phyloP scores from a whole-genome alignment of 2,329 filamentous ascomycete genomes.

The Truncatella angustata region DNA sequence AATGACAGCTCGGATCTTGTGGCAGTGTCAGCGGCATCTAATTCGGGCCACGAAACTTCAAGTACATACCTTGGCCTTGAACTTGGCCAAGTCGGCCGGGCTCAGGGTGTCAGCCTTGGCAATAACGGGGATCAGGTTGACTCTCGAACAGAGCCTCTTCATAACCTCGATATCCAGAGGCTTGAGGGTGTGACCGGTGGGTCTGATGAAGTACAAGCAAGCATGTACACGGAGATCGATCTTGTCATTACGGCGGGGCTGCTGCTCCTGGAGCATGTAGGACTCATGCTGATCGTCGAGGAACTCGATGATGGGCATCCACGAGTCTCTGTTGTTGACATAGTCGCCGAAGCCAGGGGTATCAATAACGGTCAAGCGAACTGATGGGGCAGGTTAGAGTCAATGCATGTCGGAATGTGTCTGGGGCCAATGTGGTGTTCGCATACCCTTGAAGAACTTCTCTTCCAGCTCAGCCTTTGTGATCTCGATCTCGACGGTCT shows the following conservation, averaged over 20 bases:
- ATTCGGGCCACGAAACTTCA: slow-evolving; percentile 26
- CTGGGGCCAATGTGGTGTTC: not conserved
- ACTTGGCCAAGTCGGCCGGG: slow-evolving; percentile 84
- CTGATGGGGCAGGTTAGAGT: slow-evolving; percentile 44
- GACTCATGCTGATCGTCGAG: slow-evolving; percentile 99
- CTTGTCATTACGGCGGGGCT: slow-evolving; percentile 96
- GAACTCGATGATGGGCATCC: slow-evolving; percentile 99
- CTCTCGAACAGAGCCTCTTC: slow-evolving; percentile 97
- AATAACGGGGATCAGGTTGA: slow-evolving; percentile 97
- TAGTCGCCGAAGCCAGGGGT: slow-evolving; percentile 99
- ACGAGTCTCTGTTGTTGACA: slow-evolving; percentile 99
- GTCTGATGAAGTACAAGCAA: slow-evolving; percentile 98
- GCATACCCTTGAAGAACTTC: slow-evolving; percentile 99
- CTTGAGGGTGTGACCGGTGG: slow-evolving; percentile 97
- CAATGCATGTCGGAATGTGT: not conserved
- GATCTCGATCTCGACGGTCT: slow-evolving; percentile 99
- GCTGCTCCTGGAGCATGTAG: slow-evolving; percentile 99
- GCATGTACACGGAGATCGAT: slow-evolving; percentile 98
- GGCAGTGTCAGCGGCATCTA: slow-evolving; percentile 2
- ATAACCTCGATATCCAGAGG: slow-evolving; percentile 99
- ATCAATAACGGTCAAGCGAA: slow-evolving; percentile 97
- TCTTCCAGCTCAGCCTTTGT: slow-evolving; percentile 99
- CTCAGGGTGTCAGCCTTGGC: slow-evolving; percentile 98
- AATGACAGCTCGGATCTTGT: slow-evolving; percentile 86
- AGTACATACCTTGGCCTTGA: slow-evolving; percentile 86